Base-by-base conservation (phyloP, 208 protist species). In the Crithidia mellificae region DNA sequence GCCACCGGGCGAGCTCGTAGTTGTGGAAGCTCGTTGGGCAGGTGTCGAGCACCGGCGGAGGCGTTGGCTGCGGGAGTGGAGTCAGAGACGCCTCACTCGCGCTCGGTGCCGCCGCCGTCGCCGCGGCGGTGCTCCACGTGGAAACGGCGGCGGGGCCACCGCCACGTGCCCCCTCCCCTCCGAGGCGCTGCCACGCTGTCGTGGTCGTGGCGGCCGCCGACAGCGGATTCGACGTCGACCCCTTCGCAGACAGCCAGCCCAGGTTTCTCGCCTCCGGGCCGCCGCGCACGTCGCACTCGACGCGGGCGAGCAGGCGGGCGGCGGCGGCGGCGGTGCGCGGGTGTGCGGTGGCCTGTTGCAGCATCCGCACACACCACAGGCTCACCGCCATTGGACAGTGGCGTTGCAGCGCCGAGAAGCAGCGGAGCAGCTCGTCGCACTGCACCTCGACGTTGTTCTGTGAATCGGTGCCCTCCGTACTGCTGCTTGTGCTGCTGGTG, bases 1-100 rank as follows among this genome's bases (percentile, higher is more conserved):
- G 49, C 70, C 70, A 76, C 70, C 61, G 63, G 2, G 70, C 70
- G 47, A 65, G 39, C 49, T 76, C 70, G 34, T 76, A 76, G 29
- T 66, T 70, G 22, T 76, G 70, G 25, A 76, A 70, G 12, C 6
- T 76, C 46, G 53, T 76, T 27, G 70, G 70, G 41, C 63, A 58
- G 38, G 63, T 55, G 25, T 76, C 70, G 20, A 69, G 55, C 46
- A 50, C 63, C 20, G 54, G 44, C 6, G 62, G 56, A 41, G 34
- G 29, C 38, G 24, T 51, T 29, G 7, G n/a, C 20, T 39, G 57
- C 36, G 43, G 27, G n/a, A 25, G 25, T 27, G 54, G 34, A 6
- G 36, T 29, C 12, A 20, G 9, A 20, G 43, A 15, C 15, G 63
- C 51, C n/a, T 58, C 46, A 27, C 29, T 43, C 0, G 44, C 9